Evolutionary conservation across 1,284 basidiomycete genomes (phyloP).

Genomic region (Malassezia globosa): DNA sequence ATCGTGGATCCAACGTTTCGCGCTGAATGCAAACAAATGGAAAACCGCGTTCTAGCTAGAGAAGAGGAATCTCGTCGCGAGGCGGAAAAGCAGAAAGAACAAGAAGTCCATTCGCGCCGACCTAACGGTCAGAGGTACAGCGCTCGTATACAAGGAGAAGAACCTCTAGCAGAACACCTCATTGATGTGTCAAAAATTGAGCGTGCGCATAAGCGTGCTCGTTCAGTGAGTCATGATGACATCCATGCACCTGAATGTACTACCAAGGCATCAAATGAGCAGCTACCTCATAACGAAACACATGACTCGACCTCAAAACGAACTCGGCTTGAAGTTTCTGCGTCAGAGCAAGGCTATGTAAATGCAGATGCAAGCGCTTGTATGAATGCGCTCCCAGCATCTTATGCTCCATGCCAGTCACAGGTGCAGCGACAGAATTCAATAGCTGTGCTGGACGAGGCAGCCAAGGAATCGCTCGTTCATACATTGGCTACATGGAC

Average conservation of each 20-base stretch:
- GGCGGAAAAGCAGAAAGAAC: conserved; percentile 49
- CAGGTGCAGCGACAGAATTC: too few relatives aligned
- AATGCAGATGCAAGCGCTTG: too few relatives aligned
- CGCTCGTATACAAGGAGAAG: conserved; percentile 60
- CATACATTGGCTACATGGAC: conserved; percentile 19
- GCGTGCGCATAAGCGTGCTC: conserved; percentile 23
- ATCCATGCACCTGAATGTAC: too few relatives aligned
- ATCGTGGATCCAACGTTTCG: conserved; percentile 74
- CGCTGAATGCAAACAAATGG: conserved; percentile 79
- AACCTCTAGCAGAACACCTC: conserved; percentile 52
- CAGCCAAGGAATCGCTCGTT: conserved; percentile 17
- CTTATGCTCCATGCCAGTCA: too few relatives aligned
- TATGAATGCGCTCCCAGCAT: too few relatives aligned
- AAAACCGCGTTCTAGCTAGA: conserved; percentile 62
- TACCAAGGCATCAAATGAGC: too few relatives aligned
- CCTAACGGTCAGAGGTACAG: conserved; percentile 30
- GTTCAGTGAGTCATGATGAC: conserved; percentile 10
- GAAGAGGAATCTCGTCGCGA: conserved; percentile 23
- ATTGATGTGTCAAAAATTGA: conserved; percentile 22
- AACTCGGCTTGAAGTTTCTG: too few relatives aligned
- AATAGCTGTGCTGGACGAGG: too few relatives aligned
- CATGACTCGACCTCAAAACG: too few relatives aligned
- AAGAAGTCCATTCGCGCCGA: conserved; percentile 24
- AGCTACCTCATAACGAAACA: too few relatives aligned
- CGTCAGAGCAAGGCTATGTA: too few relatives aligned